Base-by-base conservation (phyloP, 2,329 filamentous ascomycete genomes). In the Fusarium goolgardi region DNA sequence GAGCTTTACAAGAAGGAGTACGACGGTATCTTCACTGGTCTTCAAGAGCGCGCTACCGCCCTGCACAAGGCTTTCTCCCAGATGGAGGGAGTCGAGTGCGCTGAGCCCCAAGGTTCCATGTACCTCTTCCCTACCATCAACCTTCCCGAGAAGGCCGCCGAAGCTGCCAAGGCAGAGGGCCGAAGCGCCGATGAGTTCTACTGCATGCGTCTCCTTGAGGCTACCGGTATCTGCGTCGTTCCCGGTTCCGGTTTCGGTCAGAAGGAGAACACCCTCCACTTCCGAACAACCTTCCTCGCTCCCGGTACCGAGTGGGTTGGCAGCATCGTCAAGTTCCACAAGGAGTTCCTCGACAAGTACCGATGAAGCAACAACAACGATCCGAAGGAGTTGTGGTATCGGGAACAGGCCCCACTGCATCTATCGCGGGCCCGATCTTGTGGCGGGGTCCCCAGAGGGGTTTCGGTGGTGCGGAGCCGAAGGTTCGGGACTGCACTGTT, bases 121-220 rank as follows among this genome's bases (percentile, higher is more conserved):
- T 99, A 99, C 83, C 91, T 99, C 75, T 99, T 98, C 88, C 96
- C 96, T 25, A 96, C 93, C 73, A 97, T 99, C 81, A 88, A 84
- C 34, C 84, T 99, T 25, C 88, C 96, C 3, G 73, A 81, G 25
- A 93, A 92, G 81, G 96, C 94, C 40, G 81, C 90, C 65, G 90
- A 90, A 69, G 92, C 92, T 18, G 96, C 96, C 35, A 79, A 84
- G 75, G 82, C 90, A 65, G 92, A 94, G 78, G 89, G 88, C 73
- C 91, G 91, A 75, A 83, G 85, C 15, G 82, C 95, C 2, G 96
- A 99, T 75, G 95, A 98, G 80, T 97, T 96, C 82, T 99, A 99
- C 85, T 94, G 91, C 81, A 87, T 97, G 83, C 87, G 89, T 65
- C 84, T 99, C 75, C 91, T 99, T 65, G 94, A 99, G 78, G 91